Base-by-base conservation (phyloP, 169 alveolate genomes). In the Plasmodium falciparum region DNA sequence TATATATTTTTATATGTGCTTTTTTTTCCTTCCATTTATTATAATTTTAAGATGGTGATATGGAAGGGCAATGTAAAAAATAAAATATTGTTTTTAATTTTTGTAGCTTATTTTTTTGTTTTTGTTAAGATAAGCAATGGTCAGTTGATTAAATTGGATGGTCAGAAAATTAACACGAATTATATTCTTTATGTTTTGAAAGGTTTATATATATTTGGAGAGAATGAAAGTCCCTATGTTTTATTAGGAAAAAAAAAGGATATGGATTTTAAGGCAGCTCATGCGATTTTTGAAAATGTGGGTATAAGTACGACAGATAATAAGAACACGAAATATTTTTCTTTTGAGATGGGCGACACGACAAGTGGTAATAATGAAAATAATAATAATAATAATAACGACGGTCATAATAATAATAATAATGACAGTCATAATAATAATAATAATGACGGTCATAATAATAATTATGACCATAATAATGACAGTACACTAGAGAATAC, bases 151-250 rank as follows among this genome's bases (percentile, higher is more conserved):
- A 70, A 62, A 72, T 43, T 86, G 20, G 92, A 86, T 86, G 92
- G 92, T 17, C 92, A 86, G 56, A 70, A 86, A 71, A 86, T 71
- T 29, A 86, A 72, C 58, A 86, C 92, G 8, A 61, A 86, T 50
- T 86, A 86, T 45, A 86, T 86, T 50, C 92, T 86, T 22, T 86
- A 86, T 54, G 92, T 86, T 33, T 73, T 86, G 73, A 86, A 86
- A 45, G 92, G 92, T 3, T 65, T 86, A 39, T 86, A 59, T 66
- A 72, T 72, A 86, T 86, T 45, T 62, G 92, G 92, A 65, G 58
- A 86, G 50, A 7, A 86, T 86, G 92, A 86, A 56, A 29, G 45
- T 8, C 92, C 92, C 4, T 86, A 50, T 73, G 69, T 86, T 59
- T 22, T 86, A 49, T 52, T 86, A 54, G 92, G 92, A 33, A 70